phyloP scores from a whole-genome alignment of 2,329 filamentous ascomycete genomes.

The Cryphonectria radicalis region DNA sequence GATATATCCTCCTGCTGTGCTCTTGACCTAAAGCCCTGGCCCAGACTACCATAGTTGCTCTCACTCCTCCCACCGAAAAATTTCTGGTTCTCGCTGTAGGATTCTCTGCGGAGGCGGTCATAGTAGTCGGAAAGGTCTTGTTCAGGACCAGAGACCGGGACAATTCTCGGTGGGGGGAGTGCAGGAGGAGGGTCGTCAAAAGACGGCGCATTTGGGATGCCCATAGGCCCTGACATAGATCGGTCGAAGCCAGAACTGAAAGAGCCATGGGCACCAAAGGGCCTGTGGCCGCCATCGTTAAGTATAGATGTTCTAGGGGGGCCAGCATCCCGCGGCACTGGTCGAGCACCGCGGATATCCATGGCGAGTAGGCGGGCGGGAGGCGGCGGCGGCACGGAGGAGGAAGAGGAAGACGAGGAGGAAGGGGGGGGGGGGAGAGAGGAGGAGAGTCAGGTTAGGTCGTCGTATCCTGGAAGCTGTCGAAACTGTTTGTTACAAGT shows the following conservation, averaged over 20 bases:
- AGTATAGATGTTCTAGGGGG: constrained; percentile 26
- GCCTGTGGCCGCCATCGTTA: constrained; percentile 22
- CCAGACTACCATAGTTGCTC: constrained; percentile 41
- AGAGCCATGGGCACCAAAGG: constrained; percentile 22
- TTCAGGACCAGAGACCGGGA: constrained; percentile 42
- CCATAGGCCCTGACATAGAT: constrained; percentile 40
- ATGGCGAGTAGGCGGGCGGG: constrained; percentile 10
- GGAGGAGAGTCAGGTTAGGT: neutral
- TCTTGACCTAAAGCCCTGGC: constrained; percentile 25
- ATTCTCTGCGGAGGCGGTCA: constrained; percentile 33
- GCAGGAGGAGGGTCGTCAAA: constrained; percentile 47
- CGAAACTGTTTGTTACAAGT: constrained; percentile 7
- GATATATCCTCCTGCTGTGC: constrained; percentile 42
- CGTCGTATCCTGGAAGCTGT: neutral
- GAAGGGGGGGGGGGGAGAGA: too few species aligned
- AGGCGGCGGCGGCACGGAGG: neutral
- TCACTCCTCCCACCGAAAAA: constrained; percentile 42
- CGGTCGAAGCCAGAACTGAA: constrained; percentile 22
- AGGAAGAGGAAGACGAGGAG: too few species aligned
- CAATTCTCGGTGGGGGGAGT: constrained; percentile 49
- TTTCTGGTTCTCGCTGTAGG: constrained; percentile 37
- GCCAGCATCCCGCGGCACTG: constrained; percentile 19
- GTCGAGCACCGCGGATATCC: constrained; percentile 29
- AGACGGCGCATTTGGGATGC: constrained; percentile 46
- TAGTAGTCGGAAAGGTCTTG: constrained; percentile 34